Percentiles rank a stretch among this genome's conserved stretches.
Evolutionary conservation across 2,329 filamentous ascomycete species (phyloP).

Genomic region (Nectriaceae sp.): DNA sequence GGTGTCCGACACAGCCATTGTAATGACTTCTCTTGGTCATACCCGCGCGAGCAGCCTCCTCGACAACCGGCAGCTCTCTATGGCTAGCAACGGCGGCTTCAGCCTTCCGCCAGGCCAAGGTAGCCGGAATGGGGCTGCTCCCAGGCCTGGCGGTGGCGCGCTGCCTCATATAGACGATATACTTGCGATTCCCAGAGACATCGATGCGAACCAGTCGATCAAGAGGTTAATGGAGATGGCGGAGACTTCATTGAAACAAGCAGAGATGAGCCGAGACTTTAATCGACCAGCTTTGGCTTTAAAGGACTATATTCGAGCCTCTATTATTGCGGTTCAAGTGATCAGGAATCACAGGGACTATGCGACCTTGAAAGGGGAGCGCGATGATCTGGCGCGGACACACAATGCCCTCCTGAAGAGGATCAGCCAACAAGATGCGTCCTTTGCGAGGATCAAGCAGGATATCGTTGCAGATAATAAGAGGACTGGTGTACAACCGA

Average conservation of each 20-base stretch:
- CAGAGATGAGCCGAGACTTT: slow-evolving; percentile 64
- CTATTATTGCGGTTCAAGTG: slow-evolving; percentile 73
- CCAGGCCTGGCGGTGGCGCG: slow-evolving; percentile 32
- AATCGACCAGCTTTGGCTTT: slow-evolving; percentile 73
- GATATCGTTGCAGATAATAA: slow-evolving; percentile 65
- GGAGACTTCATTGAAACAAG: slow-evolving; percentile 57
- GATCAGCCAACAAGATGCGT: slow-evolving; percentile 47
- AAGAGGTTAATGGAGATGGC: slow-evolving; percentile 55
- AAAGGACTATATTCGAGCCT: slow-evolving; percentile 81
- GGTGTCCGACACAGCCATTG: slow-evolving; percentile 8
- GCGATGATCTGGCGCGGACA: slow-evolving; percentile 47
- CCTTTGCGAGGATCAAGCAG: slow-evolving; percentile 60
- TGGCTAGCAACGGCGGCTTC: slow-evolving; percentile 34
- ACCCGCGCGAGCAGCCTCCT: slow-evolving; percentile 27
- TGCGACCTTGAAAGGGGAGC: slow-evolving; percentile 60
- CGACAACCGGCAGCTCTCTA: slow-evolving; percentile 29
- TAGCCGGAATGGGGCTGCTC: slow-evolving; percentile 29
- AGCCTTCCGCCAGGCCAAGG: slow-evolving; percentile 31
- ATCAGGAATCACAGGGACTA: slow-evolving; percentile 79
- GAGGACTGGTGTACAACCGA: slow-evolving; percentile 58
- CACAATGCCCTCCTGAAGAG: slow-evolving; percentile 54
- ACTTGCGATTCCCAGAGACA: slow-evolving; percentile 45
- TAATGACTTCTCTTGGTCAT: slow-evolving; percentile 30
- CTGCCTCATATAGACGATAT: slow-evolving; percentile 58
- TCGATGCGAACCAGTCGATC: slow-evolving; percentile 52